A percentile compares a stretch with the other conserved stretches of the same genome.
Evolutionary conservation across 2,329 filamentous ascomycete genomes (phyloP).

Genomic region (Knufia fluminis): DNA sequence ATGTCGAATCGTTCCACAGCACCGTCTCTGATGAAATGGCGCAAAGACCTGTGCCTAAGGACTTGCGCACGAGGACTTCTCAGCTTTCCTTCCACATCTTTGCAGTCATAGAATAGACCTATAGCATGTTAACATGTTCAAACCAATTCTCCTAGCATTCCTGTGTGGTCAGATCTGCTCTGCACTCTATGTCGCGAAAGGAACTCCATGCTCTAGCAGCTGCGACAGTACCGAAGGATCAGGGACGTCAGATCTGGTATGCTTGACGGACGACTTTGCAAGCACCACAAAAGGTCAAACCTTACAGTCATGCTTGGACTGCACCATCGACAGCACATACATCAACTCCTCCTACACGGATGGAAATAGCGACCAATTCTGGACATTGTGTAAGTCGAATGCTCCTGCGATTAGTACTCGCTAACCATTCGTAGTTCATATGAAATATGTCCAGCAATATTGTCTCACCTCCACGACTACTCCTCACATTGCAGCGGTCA

Average conservation of each 20-base stretch:
- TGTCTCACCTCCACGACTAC: slow-evolving; percentile 2
- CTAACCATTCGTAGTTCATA: background rate
- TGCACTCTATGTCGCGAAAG: no score
- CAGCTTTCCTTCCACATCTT: no score
- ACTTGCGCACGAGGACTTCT: no score
- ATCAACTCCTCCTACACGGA: background rate
- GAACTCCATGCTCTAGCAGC: no score
- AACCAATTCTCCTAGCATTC: no score
- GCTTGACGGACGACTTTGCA: background rate
- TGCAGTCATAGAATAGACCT: no score
- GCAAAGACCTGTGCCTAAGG: no score
- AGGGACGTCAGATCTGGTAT: background rate
- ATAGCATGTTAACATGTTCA: no score
- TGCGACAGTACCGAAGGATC: background rate
- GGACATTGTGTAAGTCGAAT: slow-evolving; percentile 1
- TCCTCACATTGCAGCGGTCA: background rate
- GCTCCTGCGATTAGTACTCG: background rate
- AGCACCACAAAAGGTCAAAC: background rate
- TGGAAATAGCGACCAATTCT: slow-evolving; percentile 2
- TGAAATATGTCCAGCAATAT: slow-evolving; percentile 10
- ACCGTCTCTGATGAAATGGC: no score
- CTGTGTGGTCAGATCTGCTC: no score
- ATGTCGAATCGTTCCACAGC: no score
- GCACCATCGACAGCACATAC: background rate
- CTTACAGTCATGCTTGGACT: background rate